Conservation (phyloP, 73 alveolate species). For the Blepharisma japonicum region DNA sequence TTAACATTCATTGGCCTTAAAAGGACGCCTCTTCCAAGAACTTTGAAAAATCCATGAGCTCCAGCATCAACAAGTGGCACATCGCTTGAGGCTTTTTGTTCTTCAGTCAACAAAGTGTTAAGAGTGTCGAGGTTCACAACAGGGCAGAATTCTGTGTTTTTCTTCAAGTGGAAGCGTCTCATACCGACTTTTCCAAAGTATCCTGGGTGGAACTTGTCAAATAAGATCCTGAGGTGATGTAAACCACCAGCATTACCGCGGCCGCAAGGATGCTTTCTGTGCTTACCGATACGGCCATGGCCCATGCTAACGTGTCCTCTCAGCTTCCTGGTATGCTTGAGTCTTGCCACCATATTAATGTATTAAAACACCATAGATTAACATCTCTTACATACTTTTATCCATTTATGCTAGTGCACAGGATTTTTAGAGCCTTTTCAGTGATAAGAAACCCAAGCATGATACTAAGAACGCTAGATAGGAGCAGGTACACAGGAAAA, state of each 20-base stretch:
- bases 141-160: conserved; percentile 85
- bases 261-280: conserved; percentile 92
- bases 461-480: background rate
- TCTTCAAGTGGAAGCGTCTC: conserved; percentile 93
- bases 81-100: conserved; percentile 75
- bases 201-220: conserved; percentile 79
- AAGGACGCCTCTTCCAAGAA: conserved; percentile 94
- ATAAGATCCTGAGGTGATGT: conserved; percentile 94
- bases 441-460: background rate
- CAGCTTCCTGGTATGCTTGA: conserved; percentile 91
- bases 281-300: conserved; percentile 98
- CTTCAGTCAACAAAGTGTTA: conserved; percentile 90
- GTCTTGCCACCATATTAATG: conserved; percentile 72
- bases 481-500: background rate
- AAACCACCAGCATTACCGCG: conserved; percentile 98
- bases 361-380: conserved; percentile 10
- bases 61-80: conserved; percentile 95
- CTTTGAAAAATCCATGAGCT: conserved; percentile 95
- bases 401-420: background rate
- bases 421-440: background rate
- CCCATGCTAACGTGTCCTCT: conserved; percentile 96
- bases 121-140: conserved; percentile 87
- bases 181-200: conserved; percentile 88
- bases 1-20: conserved; percentile 94
- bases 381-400: background rate